phyloP scores from a whole-genome alignment of 2,329 filamentous ascomycete genomes.

The Verticillium zaregamsianum region DNA sequence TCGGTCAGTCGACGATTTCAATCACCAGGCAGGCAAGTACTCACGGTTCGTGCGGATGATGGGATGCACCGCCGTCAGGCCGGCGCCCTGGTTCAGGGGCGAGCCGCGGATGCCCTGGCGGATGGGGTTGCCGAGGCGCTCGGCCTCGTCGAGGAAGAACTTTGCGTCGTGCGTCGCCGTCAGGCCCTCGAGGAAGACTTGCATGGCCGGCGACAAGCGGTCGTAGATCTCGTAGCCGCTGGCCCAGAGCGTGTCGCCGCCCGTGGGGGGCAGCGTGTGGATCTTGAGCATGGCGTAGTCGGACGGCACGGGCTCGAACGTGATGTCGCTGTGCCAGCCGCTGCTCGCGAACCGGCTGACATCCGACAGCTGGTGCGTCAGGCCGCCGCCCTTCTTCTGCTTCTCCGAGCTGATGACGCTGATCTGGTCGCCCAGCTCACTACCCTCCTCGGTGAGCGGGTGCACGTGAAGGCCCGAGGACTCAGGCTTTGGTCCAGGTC shows the following conservation, averaged over 20 bases:
- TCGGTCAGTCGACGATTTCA: neutral
- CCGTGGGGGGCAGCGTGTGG: slow-evolving; percentile 35
- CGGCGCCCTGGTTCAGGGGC: slow-evolving; percentile 51
- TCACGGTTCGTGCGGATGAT: slow-evolving; percentile 52
- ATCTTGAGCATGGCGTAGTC: slow-evolving; percentile 45
- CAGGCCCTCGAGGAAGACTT: slow-evolving; percentile 40
- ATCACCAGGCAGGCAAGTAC: neutral
- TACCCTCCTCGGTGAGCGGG: slow-evolving; percentile 47
- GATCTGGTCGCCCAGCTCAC: slow-evolving; percentile 51
- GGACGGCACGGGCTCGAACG: slow-evolving; percentile 39
- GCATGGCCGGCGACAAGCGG: slow-evolving; percentile 43
- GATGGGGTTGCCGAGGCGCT: slow-evolving; percentile 39
- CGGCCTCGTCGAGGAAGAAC: slow-evolving; percentile 47
- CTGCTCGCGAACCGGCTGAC: slow-evolving; percentile 41
- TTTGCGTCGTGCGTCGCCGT: slow-evolving; percentile 45
- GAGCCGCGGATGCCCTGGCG: slow-evolving; percentile 43
- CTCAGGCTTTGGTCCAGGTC: slow-evolving; percentile 25
- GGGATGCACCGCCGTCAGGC: slow-evolving; percentile 46
- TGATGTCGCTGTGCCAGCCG: slow-evolving; percentile 29
- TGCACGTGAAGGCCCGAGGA: slow-evolving; percentile 51
- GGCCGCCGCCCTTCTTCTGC: slow-evolving; percentile 48
- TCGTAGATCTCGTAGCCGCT: slow-evolving; percentile 51
- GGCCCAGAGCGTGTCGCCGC: slow-evolving; percentile 42
- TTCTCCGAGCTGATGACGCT: slow-evolving; percentile 52
- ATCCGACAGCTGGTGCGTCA: slow-evolving; percentile 47